Percentiles rank a stretch among this genome's conserved stretches.
These are phyloP conservation scores for Tilletiaria anomala DNA, from an alignment of 1,284 basidiomycete species.

Conservation along the genomic window DNA sequence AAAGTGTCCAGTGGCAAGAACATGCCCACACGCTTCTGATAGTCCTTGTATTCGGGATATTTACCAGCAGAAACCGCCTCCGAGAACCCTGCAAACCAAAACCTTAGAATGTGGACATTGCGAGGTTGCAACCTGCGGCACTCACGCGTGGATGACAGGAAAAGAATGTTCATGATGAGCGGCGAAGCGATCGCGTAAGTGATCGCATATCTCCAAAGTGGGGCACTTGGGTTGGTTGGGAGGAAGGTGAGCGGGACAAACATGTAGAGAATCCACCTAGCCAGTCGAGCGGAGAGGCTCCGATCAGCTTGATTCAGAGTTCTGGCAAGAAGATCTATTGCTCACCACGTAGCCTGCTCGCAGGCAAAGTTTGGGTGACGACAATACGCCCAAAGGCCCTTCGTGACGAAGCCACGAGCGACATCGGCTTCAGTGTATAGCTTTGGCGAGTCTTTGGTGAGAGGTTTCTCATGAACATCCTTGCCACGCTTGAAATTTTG, in stretches of 20 bases:
- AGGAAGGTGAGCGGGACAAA: constrained; percentile 29
- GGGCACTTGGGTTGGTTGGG: constrained; percentile 47
- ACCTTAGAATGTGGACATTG: constrained; percentile 55
- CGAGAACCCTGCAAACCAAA: constrained; percentile 59
- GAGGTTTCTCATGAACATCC: constrained; percentile 10
- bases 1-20: constrained; percentile 52
- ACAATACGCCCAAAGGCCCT: constrained; percentile 68
- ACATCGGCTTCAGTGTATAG: background rate
- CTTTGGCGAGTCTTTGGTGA: constrained; percentile 4
- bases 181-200: constrained; percentile 23
- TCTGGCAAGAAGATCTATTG: background rate
- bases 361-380: constrained; percentile 83
- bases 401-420: constrained; percentile 64
- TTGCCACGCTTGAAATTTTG: constrained; percentile 56
- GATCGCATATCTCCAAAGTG: constrained; percentile 25
- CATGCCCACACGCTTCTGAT: constrained; percentile 67
- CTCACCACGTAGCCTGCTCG: constrained; percentile 60
- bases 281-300: background rate
- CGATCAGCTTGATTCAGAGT: background rate
- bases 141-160: constrained; percentile 14
- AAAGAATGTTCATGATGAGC: constrained; percentile 26
- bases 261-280: constrained; percentile 48
- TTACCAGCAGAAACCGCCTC: constrained; percentile 64
- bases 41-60: constrained; percentile 61
- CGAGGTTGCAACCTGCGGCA: constrained; percentile 47